Percentiles rank a stretch among this genome's conserved stretches.
phyloP scores from a whole-genome alignment of 352 stramenopile genomes.

The Pythium grandisporangium region DNA sequence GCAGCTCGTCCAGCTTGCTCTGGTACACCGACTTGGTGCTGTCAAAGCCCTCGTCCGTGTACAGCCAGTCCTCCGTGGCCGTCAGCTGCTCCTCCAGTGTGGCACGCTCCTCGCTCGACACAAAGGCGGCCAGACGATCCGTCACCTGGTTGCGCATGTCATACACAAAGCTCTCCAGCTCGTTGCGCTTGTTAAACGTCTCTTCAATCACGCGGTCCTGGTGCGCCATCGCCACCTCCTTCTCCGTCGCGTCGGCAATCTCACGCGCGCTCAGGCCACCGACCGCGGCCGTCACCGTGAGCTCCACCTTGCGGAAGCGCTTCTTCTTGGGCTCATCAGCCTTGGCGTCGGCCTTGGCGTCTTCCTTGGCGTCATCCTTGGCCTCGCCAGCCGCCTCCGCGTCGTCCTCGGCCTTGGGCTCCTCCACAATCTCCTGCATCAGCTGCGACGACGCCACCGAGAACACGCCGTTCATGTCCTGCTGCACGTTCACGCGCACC shows the following conservation, averaged over 20 bases:
- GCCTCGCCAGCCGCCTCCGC: slow-evolving; percentile 53
- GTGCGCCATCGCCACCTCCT: slow-evolving; percentile 94
- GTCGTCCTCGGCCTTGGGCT: slow-evolving; percentile 54
- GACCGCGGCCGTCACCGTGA: slow-evolving; percentile 62
- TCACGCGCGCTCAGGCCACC: slow-evolving; percentile 46
- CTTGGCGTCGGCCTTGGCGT: slow-evolving; percentile 48
- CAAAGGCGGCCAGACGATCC: slow-evolving; percentile 78
- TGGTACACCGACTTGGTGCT: slow-evolving; percentile 96
- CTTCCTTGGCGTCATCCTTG: slow-evolving; percentile 57
- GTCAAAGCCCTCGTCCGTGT: slow-evolving; percentile 98
- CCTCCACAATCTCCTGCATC: slow-evolving; percentile 95
- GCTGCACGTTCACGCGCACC: slow-evolving; percentile 97
- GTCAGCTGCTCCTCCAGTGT: slow-evolving; percentile 86
- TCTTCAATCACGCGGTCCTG: slow-evolving; percentile 94
- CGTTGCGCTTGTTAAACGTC: slow-evolving; percentile 98
- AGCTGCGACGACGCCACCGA: slow-evolving; percentile 93
- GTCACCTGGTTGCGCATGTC: slow-evolving; percentile 96
- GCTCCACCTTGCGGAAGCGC: slow-evolving; percentile 89
- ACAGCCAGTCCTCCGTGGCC: slow-evolving; percentile 97
- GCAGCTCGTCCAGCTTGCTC: slow-evolving; percentile 92
- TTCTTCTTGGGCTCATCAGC: slow-evolving; percentile 88
- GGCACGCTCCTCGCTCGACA: slow-evolving; percentile 84
- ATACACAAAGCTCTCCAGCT: slow-evolving; percentile 99
- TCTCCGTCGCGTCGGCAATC: slow-evolving; percentile 65
- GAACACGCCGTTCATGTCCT: slow-evolving; percentile 97